phyloP scores from a whole-genome alignment of 75 land plant genomes.

The Pinus taeda region DNA sequence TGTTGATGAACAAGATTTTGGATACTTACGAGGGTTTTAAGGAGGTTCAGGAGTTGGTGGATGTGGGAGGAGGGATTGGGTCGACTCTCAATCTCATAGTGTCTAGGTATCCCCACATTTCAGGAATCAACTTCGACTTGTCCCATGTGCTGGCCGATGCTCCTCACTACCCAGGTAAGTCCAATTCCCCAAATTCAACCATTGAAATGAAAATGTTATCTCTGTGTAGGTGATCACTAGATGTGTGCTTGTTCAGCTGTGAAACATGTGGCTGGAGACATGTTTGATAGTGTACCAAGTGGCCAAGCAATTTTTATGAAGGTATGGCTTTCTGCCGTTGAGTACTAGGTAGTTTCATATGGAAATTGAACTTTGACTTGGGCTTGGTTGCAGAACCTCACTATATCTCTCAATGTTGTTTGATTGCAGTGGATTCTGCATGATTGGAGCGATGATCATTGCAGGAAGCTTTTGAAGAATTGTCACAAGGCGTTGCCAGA shows the following conservation, averaged over 20 bases:
- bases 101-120: slow-evolving; percentile 23
- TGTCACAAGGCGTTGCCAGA: too few species aligned
- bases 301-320: slow-evolving; percentile 41
- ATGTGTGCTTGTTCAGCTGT: slow-evolving; percentile 21
- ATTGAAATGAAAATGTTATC: too few species aligned
- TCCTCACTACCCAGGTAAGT: slow-evolving; percentile 18
- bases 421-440: slow-evolving; percentile 64
- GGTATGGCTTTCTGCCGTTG: slow-evolving; percentile 8
- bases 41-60: slow-evolving; percentile 17
- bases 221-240: too few species aligned
- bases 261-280: slow-evolving; percentile 40
- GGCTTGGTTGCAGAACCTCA: not conserved
- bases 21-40: slow-evolving; percentile 30
- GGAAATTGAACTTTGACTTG: not conserved
- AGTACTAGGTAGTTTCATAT: too few species aligned
- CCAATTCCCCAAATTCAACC: not conserved
- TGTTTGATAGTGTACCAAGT: slow-evolving; percentile 30
- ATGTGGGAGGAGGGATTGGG: slow-evolving; percentile 47
- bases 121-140: slow-evolving; percentile 47
- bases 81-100: slow-evolving; percentile 27
- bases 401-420: not conserved
- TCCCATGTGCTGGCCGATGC: slow-evolving; percentile 35
- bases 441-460: slow-evolving; percentile 64
- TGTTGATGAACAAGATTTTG: slow-evolving; percentile 19
- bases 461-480: slow-evolving; percentile 24